phyloP scores from a whole-genome alignment of 805 yeast genomes.

The Lipomyces anomalus region DNA sequence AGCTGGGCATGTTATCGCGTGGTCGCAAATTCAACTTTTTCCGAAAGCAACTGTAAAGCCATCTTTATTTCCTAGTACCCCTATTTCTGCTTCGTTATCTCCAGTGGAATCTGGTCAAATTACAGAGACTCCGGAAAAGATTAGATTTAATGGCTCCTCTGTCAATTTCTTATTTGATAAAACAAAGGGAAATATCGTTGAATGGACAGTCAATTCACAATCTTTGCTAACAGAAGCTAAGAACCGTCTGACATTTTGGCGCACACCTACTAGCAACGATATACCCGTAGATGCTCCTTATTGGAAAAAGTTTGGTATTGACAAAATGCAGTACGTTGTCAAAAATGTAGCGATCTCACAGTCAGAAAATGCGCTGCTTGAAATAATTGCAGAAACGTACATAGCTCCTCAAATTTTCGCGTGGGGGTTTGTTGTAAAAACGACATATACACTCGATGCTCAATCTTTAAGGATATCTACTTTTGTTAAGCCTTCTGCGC shows the following conservation, averaged over 20 bases:
- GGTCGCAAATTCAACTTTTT: conserved; percentile 29
- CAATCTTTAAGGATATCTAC: conserved; percentile 1
- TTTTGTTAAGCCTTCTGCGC: conserved; percentile 8
- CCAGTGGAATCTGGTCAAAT: too few species aligned
- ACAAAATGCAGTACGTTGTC: conserved; percentile 23
- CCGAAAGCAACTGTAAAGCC: too few species aligned
- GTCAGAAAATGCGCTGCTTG: neutral
- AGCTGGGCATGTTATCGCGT: conserved; percentile 29
- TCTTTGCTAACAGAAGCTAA: conserved; percentile 6
- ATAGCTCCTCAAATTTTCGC: conserved; percentile 29
- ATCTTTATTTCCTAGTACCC: too few species aligned
- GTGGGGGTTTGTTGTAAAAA: conserved; percentile 29
- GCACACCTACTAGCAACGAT: conserved; percentile 35
- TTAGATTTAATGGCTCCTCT: too few species aligned
- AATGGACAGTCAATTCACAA: conserved; percentile 10
- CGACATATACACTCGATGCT: conserved; percentile 13
- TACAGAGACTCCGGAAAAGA: too few species aligned
- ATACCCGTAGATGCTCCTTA: conserved; percentile 26
- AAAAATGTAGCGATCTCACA: conserved; percentile 2
- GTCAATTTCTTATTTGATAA: conserved; percentile 9
- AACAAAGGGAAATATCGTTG: conserved; percentile 1
- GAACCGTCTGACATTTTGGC: conserved; percentile 28
- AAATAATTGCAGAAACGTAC: conserved; percentile 20
- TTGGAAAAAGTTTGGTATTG: conserved; percentile 32
- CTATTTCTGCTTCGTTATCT: too few species aligned